Evolutionary conservation across 179 eudicot genomes (phyloP), one percentile per base, ranked within the genome.

Genomic region (Spergularia azorica): DNA sequence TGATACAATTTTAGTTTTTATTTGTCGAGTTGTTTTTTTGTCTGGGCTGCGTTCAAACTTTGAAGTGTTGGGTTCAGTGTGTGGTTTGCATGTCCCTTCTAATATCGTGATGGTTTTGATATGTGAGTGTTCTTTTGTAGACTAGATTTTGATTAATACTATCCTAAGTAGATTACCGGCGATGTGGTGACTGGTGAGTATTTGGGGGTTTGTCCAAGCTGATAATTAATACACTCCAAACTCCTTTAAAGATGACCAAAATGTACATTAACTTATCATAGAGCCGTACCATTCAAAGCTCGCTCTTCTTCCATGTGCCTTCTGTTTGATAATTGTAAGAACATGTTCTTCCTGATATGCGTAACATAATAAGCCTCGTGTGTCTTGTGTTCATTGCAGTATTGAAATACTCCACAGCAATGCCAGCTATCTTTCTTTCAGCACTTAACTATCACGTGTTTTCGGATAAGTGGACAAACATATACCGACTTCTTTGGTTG

Each of bases 351-450:
- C 51, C 69, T 16, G 51, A 64, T 64, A 10, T 50, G 20, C 46
- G 36, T 43, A 61, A 3, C 67, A 46, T 72, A 15, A 9, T 87
- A n/a, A 76, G 86, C 77, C 50, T 21, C 54, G 32, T 74, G 57
- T 63, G 26, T 57, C 6, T 63, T 80, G 15, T 82, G 41, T 43
- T 55, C 73, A 66, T 89, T 81, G 84, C 99, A 95, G 99, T 97
- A 76, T 84, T 95, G 61, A 95, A 95, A 82, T 95, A 95, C 80
- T 91, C 97, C 32, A 95, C 99, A 5, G 99, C 97, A 46, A 86
- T 95, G 70, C 97, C 97, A 10, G 97, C 93, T 76, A 95, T 95
- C 75, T 93, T 93, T 75, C 97, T 95, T 64, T 95, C 99, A 38
- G 99, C 98, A 41, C 94, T 95, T 72, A 95, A 95, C 78, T 95